phyloP scores from a whole-genome alignment of 352 stramenopile species.

The Thalassiosira exigua region DNA sequence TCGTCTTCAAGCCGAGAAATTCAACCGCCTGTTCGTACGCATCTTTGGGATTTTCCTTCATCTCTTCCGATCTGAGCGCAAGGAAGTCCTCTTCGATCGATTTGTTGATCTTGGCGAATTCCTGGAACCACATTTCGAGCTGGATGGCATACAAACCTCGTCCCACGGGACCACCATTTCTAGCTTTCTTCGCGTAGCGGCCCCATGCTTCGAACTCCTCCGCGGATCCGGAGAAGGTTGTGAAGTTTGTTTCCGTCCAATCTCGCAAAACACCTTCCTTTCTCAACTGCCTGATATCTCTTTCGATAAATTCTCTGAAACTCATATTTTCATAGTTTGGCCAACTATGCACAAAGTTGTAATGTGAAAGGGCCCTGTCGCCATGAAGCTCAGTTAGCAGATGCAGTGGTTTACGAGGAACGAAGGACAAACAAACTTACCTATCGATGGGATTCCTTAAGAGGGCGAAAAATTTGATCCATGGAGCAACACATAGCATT shows the following conservation, averaged over 20 bases:
- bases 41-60: conserved; percentile 20
- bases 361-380: too few species aligned
- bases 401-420: conserved; percentile 19
- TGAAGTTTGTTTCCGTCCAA: too few species aligned
- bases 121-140: conserved; percentile 43
- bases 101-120: conserved; percentile 32
- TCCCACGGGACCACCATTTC: conserved; percentile 19
- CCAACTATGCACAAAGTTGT: too few species aligned
- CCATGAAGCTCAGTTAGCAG: too few species aligned
- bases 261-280: too few species aligned
- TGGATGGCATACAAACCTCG: conserved; percentile 43
- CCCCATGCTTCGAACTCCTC: too few species aligned
- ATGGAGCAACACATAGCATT: conserved; percentile 36
- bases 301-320: too few species aligned
- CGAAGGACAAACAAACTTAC: conserved; percentile 23
- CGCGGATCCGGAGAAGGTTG: too few species aligned
- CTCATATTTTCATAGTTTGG: too few species aligned
- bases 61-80: conserved; percentile 34
- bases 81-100: conserved; percentile 30
- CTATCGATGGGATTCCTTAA: conserved; percentile 38
- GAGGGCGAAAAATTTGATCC: conserved; percentile 38
- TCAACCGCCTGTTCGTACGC: conserved; percentile 27
- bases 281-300: too few species aligned
- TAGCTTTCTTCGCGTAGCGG: conserved; percentile 3
- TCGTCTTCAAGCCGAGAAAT: conserved; percentile 29